phyloP scores from a whole-genome alignment of 441 rosid species.

The Pelargonium australe region DNA sequence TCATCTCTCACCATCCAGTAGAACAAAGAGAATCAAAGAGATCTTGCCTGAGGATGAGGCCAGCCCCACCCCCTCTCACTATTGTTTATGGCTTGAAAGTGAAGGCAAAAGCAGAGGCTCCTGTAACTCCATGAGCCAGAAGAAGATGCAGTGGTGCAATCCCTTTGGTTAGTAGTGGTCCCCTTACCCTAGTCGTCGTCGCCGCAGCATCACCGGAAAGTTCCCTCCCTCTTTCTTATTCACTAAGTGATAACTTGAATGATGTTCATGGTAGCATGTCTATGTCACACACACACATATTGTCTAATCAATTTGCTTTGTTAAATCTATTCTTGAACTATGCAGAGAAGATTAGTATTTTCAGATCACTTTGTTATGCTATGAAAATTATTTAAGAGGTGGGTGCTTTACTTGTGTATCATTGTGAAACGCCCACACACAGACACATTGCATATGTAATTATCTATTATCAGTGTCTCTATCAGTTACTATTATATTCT shows the following conservation, averaged over 20 bases:
- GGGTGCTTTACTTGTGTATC: too few species aligned
- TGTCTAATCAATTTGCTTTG: background rate
- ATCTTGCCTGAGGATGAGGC: conserved; percentile 36
- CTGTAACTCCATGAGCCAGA: conserved; percentile 22
- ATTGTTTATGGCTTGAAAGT: conserved; percentile 31
- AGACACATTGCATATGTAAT: too few species aligned
- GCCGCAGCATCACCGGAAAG: background rate
- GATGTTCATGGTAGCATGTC: background rate
- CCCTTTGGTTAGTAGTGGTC: conserved; percentile 24
- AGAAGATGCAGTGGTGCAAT: conserved; percentile 12
- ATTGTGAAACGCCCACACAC: too few species aligned
- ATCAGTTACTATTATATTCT: conserved; percentile 14
- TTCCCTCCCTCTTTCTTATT: background rate
- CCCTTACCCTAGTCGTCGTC: conserved; percentile 16
- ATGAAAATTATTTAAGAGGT: too few species aligned
- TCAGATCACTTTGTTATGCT: background rate
- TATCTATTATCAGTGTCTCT: conserved; percentile 24
- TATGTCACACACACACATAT: background rate
- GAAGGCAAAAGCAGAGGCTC: conserved; percentile 27
- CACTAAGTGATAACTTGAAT: background rate
- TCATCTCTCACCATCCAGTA: conserved; percentile 37
- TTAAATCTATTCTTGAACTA: too few species aligned
- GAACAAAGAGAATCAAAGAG: conserved; percentile 45
- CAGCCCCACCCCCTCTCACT: conserved; percentile 33
- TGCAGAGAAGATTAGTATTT: background rate